Evolutionary conservation across 208 protist genomes (phyloP).

Genomic region (Lotmaria passim): DNA sequence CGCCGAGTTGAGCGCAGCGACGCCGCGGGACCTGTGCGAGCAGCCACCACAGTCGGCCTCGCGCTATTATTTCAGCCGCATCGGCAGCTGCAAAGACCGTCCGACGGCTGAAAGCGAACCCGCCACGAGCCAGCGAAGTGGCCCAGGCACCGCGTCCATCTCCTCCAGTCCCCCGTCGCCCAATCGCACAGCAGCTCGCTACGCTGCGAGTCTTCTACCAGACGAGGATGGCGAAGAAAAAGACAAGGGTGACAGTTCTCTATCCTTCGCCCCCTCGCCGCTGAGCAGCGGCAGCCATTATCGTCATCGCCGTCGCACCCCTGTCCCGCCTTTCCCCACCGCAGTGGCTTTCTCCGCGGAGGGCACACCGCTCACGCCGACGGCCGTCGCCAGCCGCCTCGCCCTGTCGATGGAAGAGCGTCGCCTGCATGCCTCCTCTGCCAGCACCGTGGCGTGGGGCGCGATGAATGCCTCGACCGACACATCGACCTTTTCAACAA

Average conservation of each 20-base stretch:
- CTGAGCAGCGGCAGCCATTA: too few species aligned
- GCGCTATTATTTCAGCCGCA: too few species aligned
- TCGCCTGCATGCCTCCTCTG: constrained; percentile 19
- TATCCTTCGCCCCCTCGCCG: too few species aligned
- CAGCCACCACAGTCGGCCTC: too few species aligned
- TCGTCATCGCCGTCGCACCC: too few species aligned
- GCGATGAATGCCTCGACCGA: neutral
- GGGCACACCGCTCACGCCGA: neutral
- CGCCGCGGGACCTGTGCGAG: neutral
- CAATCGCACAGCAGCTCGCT: constrained; percentile 22
- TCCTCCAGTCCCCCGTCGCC: constrained; percentile 35
- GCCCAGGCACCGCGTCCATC: neutral
- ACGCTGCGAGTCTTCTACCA: neutral
- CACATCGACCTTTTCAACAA: neutral
- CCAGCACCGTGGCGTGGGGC: constrained; percentile 29
- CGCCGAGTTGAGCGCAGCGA: constrained; percentile 2
- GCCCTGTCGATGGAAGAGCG: constrained; percentile 17
- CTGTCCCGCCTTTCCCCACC: neutral
- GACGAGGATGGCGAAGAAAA: neutral
- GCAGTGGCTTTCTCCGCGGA: neutral
- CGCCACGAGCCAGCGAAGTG: neutral
- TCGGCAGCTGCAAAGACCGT: neutral
- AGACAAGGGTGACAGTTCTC: neutral
- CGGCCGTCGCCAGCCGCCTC: constrained; percentile 7
- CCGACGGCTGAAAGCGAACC: neutral